These are phyloP conservation scores for Sphagnum contortum DNA, from an alignment of 225 moss, liverwort and hornwort species.

Conservation along the genomic window DNA sequence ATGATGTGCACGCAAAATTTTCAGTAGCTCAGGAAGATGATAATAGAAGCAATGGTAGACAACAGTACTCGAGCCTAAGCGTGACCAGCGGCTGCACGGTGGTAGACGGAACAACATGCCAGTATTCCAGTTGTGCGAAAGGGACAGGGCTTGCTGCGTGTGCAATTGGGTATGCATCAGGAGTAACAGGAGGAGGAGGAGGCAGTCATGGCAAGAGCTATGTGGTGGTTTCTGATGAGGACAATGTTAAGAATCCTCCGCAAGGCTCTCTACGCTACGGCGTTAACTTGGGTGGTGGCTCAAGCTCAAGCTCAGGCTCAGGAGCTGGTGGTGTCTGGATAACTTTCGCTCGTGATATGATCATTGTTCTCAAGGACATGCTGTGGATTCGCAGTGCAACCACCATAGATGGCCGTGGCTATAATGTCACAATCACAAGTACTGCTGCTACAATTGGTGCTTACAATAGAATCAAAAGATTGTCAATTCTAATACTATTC, in stretches of 20 bases:
- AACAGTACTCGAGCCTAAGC: too few relatives aligned
- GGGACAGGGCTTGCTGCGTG: slow-evolving; percentile 51
- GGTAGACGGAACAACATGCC: slow-evolving; percentile 68
- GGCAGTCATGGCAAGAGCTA: slow-evolving; percentile 56
- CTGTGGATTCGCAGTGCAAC: slow-evolving; percentile 86
- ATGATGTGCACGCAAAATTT: too few relatives aligned
- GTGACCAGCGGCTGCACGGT: too few relatives aligned
- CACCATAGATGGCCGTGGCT: slow-evolving; percentile 73
- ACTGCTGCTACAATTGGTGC: not conserved
- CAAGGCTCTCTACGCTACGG: slow-evolving; percentile 60
- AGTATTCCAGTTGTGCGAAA: slow-evolving; percentile 50
- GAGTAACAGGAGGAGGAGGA: slow-evolving; percentile 32
- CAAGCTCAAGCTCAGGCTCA: too few relatives aligned
- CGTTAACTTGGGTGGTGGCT: slow-evolving; percentile 46
- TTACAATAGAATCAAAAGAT: too few relatives aligned
- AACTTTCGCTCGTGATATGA: slow-evolving; percentile 32
- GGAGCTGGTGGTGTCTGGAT: slow-evolving; percentile 68
- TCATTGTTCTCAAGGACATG: slow-evolving; percentile 50
- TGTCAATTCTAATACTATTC: too few relatives aligned
- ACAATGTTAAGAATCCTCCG: slow-evolving; percentile 38
- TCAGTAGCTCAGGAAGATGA: too few relatives aligned
- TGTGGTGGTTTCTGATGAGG: slow-evolving; percentile 37
- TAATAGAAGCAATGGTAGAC: too few relatives aligned
- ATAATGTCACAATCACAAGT: slow-evolving; percentile 49
- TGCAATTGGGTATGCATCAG: slow-evolving; percentile 56